Conservation (phyloP, 2,329 filamentous ascomycete species). For the Stachybotrys elegans region DNA sequence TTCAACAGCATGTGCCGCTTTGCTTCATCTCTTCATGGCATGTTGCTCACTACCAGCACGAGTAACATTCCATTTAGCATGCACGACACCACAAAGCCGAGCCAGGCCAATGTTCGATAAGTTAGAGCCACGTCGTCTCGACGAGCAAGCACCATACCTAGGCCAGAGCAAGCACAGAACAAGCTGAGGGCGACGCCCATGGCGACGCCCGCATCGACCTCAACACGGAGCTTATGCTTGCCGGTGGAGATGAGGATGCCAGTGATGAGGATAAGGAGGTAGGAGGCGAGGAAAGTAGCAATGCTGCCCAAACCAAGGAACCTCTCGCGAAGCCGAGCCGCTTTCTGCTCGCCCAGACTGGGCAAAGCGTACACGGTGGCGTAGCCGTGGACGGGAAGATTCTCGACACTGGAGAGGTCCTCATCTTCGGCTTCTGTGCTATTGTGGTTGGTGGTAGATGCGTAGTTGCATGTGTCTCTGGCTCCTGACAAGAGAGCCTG, state of each 20-base stretch:
- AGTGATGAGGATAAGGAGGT: constrained; percentile 60
- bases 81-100: constrained; percentile 30
- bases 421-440: constrained; percentile 37
- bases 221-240: constrained; percentile 59
- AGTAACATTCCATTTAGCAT: constrained; percentile 39
- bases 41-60: constrained; percentile 34
- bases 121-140: constrained; percentile 35
- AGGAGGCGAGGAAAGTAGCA: constrained; percentile 52
- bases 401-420: constrained; percentile 49
- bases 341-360: constrained; percentile 44
- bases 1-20: too few relatives aligned
- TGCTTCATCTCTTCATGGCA: constrained; percentile 21
- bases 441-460: constrained; percentile 18
- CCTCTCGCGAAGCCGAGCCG: constrained; percentile 45
- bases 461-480: constrained; percentile 23
- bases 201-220: constrained; percentile 69
- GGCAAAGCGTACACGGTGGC: constrained; percentile 50
- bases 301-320: constrained; percentile 50
- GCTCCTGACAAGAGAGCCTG: constrained; percentile 19
- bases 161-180: constrained; percentile 55
- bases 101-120: constrained; percentile 36
- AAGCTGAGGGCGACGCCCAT: constrained; percentile 64
- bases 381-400: constrained; percentile 45
- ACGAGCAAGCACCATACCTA: constrained; percentile 54
- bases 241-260: constrained; percentile 63